Evolutionary conservation across 192 early-diverging fungal species (phyloP).

Genomic region (Phycomyces nitens): DNA sequence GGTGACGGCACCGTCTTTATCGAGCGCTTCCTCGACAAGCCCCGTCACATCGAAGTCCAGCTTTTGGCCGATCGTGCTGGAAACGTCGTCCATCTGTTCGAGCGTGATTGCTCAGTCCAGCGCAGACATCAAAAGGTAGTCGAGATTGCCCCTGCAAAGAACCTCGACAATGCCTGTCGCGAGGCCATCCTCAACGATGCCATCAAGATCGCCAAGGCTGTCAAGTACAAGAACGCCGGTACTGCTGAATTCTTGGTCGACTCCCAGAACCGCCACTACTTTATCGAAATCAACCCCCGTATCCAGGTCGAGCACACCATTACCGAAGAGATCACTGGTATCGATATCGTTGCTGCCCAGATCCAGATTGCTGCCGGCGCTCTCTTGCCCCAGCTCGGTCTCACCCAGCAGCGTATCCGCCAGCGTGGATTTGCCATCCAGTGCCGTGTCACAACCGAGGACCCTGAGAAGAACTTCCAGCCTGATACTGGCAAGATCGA

Average conservation of each 20-base stretch:
- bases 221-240: constrained; percentile 93
- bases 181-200: constrained; percentile 85
- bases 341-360: constrained; percentile 91
- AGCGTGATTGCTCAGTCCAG: constrained; percentile 98
- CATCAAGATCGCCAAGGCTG: constrained; percentile 83
- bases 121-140: constrained; percentile 96
- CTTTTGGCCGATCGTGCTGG: constrained; percentile 82
- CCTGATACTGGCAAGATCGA: constrained; percentile 95
- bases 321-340: constrained; percentile 94
- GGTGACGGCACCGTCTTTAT: constrained; percentile 96
- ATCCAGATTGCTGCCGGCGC: constrained; percentile 93
- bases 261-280: constrained; percentile 83
- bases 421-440: constrained; percentile 89
- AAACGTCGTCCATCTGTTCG: constrained; percentile 87
- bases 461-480: constrained; percentile 89
- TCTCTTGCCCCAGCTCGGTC: constrained; percentile 69
- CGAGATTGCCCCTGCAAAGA: constrained; percentile 86
- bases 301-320: constrained; percentile 99
- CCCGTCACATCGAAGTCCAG: constrained; percentile 97
- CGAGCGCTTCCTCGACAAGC: constrained; percentile 87
- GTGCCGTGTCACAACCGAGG: constrained; percentile 96
- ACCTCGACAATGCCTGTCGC: constrained; percentile 60
- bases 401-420: constrained; percentile 78
- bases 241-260: constrained; percentile 98
- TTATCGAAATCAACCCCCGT: constrained; percentile 97